Evolutionary conservation across 2,329 filamentous ascomycete species (phyloP), one percentile per base, ranked within the genome.

Genomic region (Trichoderma aggressivum): DNA sequence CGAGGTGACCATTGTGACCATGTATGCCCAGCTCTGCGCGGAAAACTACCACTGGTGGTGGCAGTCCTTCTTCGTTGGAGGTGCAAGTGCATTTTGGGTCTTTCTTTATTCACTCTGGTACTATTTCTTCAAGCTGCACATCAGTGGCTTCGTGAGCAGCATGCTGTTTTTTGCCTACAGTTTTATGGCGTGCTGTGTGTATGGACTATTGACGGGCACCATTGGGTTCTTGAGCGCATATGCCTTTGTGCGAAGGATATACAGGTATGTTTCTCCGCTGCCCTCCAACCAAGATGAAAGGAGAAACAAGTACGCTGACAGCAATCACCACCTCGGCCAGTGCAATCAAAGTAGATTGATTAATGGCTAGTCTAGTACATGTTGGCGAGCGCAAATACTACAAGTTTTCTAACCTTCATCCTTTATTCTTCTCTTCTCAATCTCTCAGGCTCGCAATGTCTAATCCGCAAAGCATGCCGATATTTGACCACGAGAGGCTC

Each of bases 31-130:
- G 81, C 88, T 97, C 21, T 95, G 93, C 82, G 86, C 89, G 2
- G 94, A 97, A 86, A 94, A 97, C 80, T 91, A 96, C 81, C 88
- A 93, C 79, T 97, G 94, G 94, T 96, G 92, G 92, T 97, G 93
- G 93, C 92, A 93, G 79, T 93, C 91, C 65, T 96, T 97, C 83
- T 82, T 93, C 62, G 88, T 94, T 10, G 94, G 94, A 58, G 91
- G 91, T 61, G 89, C 90, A 75, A 93, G 90, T 75, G 88, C 91
- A 7, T 80, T 93, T 72, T 97, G 93, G 93, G 88, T 97, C 47
- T 96, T 95, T 78, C 79, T 88, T 47, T 97, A 96, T 82, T 93
- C 92, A 79, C 84, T 91, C 63, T 97, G 92, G 90, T 97, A 95
- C 83, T 97, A 93, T 81, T 86, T 90, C 75, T 89, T 89, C 74